Conservation (phyloP, 2,329 filamentous ascomycete species). For the Fusarium cyanostomum region DNA sequence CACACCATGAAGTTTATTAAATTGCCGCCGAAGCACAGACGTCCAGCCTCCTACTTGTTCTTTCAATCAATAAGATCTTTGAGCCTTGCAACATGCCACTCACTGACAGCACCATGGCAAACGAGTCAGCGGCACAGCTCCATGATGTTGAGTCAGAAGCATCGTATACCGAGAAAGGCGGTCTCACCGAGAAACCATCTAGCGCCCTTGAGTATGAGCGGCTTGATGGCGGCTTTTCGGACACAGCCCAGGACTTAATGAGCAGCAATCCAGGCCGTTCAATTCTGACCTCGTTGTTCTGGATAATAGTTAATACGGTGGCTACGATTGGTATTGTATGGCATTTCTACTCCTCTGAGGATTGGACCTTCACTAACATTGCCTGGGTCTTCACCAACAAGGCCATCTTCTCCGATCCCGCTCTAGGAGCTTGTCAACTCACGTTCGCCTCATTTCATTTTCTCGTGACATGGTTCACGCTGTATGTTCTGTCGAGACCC, state of each 20-base stretch:
- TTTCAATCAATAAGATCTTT: neutral
- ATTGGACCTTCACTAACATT: constrained; percentile 7
- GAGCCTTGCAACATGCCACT: neutral
- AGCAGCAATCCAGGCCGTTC: neutral
- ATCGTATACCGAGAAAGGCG: neutral
- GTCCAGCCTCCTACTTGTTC: no score
- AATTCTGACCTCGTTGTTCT: constrained; percentile 39
- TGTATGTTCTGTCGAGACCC: constrained; percentile 69
- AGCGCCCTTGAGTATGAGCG: neutral
- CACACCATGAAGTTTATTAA: neutral
- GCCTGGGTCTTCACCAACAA: constrained; percentile 75
- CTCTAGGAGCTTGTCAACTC: constrained; percentile 68
- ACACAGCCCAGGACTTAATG: neutral
- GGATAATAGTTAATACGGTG: constrained; percentile 70
- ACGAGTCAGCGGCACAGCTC: neutral
- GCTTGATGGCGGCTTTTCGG: neutral
- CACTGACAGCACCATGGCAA: neutral
- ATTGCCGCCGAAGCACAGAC: no score
- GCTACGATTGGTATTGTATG: constrained; percentile 59
- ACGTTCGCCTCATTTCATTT: constrained; percentile 76
- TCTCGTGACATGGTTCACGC: constrained; percentile 69
- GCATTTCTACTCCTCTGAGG: no score
- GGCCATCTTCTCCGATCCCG: constrained; percentile 69
- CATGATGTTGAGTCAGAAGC: neutral
- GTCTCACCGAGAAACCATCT: neutral